A percentile compares a stretch with the other conserved stretches of the same genome.
phyloP scores from a whole-genome alignment of 768 basidiomycete genomes.

The Mycena capillaripes region DNA sequence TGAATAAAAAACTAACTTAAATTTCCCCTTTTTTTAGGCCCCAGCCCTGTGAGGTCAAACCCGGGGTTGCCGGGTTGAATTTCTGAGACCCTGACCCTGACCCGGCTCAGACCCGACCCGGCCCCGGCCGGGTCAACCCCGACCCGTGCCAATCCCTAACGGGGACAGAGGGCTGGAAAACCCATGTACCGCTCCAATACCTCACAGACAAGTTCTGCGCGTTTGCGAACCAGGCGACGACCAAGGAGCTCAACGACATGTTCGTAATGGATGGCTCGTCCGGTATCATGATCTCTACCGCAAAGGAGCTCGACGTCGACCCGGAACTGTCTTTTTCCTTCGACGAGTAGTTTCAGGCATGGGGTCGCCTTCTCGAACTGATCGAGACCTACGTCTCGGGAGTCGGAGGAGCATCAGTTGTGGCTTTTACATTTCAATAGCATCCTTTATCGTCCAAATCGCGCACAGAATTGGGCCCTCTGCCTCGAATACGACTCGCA shows the following conservation, averaged over 20 bases:
- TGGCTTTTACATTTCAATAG: conserved; percentile 35
- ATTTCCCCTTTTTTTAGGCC: too few species aligned
- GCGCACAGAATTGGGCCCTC: conserved; percentile 27
- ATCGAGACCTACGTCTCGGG: conserved; percentile 29
- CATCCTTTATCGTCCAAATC: conserved; percentile 27
- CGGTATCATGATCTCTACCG: conserved; percentile 14
- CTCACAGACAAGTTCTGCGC: conserved; percentile 36
- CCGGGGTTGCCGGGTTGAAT: not conserved
- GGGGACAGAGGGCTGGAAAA: not conserved
- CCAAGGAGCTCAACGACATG: conserved; percentile 6
- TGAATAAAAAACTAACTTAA: too few species aligned
- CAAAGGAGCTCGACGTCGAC: conserved; percentile 17
- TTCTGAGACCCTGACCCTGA: not conserved
- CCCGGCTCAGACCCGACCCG: not conserved
- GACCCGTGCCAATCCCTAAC: not conserved
- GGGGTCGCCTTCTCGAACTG: conserved; percentile 30
- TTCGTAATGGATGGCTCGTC: not conserved
- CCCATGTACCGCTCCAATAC: conserved; percentile 36
- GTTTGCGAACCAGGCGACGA: not conserved
- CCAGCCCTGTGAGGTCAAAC: too few species aligned
- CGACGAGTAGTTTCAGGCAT: conserved; percentile 42
- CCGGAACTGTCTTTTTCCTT: conserved; percentile 36
- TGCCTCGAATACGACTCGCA: conserved; percentile 35
- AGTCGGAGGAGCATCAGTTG: conserved; percentile 12
- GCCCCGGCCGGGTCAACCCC: not conserved